A percentile compares a stretch with the other conserved stretches of the same genome.
Conservation (phyloP, 306 rosid genomes). For the Cicer cuneatum region DNA sequence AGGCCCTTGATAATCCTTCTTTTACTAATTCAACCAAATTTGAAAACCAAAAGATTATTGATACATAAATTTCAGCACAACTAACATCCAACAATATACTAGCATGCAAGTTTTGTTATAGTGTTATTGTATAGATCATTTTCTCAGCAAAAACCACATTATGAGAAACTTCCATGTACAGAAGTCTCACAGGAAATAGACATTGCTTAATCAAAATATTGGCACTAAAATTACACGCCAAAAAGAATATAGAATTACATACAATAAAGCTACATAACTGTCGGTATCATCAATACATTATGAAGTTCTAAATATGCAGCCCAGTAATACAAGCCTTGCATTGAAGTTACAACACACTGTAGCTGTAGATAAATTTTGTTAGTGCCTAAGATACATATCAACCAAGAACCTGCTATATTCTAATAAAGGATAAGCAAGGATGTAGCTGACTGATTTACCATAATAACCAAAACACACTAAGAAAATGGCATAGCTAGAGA, state of each 20-base stretch:
- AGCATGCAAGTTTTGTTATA: not conserved
- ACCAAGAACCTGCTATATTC: not conserved
- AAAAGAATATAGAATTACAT: not conserved
- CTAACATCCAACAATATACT: not conserved
- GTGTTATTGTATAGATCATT: not conserved
- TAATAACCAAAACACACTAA: not conserved
- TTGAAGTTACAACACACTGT: not conserved
- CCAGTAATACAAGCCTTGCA: not conserved
- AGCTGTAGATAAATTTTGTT: not conserved
- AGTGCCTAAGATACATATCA: not conserved
- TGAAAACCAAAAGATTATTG: not conserved
- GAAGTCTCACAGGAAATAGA: not conserved
- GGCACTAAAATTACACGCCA: not conserved
- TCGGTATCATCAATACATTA: constrained; percentile 2
- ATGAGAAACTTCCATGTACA: not conserved
- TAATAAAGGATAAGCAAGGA: constrained; percentile 21
- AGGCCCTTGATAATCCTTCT: constrained; percentile 1
- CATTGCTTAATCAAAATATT: constrained; percentile 1
- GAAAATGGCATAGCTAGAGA: not conserved
- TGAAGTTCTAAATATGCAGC: not conserved
- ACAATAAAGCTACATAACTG: not conserved
- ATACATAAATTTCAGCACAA: not conserved
- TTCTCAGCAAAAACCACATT: not conserved
- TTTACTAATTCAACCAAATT: not conserved
- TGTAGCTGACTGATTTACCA: constrained; percentile 18